phyloP scores from a whole-genome alignment of 2,329 filamentous ascomycete species.

The Venturiaceae sp. region DNA sequence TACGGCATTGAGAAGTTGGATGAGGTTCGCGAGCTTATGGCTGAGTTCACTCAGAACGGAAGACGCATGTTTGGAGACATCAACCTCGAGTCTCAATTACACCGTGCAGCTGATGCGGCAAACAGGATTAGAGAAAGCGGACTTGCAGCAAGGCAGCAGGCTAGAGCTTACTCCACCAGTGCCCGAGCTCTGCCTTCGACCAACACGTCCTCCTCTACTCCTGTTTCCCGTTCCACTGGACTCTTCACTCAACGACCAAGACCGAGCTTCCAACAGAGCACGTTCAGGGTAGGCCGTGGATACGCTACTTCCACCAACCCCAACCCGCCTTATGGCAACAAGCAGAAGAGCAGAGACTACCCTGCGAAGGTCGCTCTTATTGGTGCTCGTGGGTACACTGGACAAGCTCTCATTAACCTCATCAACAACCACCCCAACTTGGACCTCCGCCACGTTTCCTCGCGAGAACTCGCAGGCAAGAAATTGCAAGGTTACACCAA shows the following conservation, averaged over 20 bases:
- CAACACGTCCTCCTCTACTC: background rate
- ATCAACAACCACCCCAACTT: slow-evolving; percentile 82
- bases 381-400: slow-evolving; percentile 87
- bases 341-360: slow-evolving; percentile 73
- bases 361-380: slow-evolving; percentile 79
- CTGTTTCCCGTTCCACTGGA: background rate
- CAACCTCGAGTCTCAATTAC: slow-evolving; percentile 78
- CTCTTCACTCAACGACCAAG: background rate
- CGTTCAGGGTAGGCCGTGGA: slow-evolving; percentile 25
- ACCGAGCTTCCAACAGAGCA: background rate
- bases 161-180: slow-evolving; percentile 34
- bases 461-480: slow-evolving; percentile 81
- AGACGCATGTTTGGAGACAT: slow-evolving; percentile 81
- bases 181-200: background rate
- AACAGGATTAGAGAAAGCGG: slow-evolving; percentile 44
- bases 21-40: slow-evolving; percentile 74
- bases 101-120: slow-evolving; percentile 64
- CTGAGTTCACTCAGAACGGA: slow-evolving; percentile 74
- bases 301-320: slow-evolving; percentile 67
- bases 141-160: slow-evolving; percentile 40
- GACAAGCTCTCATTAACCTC: slow-evolving; percentile 79
- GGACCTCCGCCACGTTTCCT: slow-evolving; percentile 86
- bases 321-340: slow-evolving; percentile 80
- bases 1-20: slow-evolving; percentile 77
- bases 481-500: slow-evolving; percentile 85